These are phyloP conservation scores for Mortierella sp. DNA, from an alignment of 371 early-diverging fungal genomes.

Conservation along the genomic window DNA sequence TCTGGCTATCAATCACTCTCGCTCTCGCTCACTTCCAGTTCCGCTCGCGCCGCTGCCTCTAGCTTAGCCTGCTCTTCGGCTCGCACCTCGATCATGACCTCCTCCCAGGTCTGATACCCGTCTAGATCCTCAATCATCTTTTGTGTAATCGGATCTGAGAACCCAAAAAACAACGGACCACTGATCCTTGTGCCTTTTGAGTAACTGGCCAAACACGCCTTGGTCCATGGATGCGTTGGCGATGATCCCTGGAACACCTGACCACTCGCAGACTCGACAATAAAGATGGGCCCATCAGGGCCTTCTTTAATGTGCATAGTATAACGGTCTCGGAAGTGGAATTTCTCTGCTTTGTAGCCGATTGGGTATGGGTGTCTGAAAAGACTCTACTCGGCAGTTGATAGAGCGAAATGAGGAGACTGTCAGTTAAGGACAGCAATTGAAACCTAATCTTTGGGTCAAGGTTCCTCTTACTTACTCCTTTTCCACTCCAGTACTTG, in stretches of 20 bases:
- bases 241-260: slow-evolving; percentile 39
- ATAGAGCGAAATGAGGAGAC: not conserved
- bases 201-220: slow-evolving; percentile 48
- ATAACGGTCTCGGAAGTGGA: slow-evolving; percentile 44
- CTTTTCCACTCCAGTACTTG: slow-evolving; percentile 53
- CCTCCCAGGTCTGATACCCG: slow-evolving; percentile 40
- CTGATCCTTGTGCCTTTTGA: slow-evolving; percentile 56
- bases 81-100: slow-evolving; percentile 17
- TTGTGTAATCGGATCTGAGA: slow-evolving; percentile 55
- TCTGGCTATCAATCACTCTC: not conserved
- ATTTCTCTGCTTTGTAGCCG: slow-evolving; percentile 49
- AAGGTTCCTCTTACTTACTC: slow-evolving; percentile 23
- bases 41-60: not conserved
- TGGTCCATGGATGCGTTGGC: slow-evolving; percentile 55
- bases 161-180: slow-evolving; percentile 54
- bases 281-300: slow-evolving; percentile 47
- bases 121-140: slow-evolving; percentile 51
- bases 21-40: not conserved
- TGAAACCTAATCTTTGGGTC: not conserved
- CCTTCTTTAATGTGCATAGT: slow-evolving; percentile 50
- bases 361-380: slow-evolving; percentile 56
- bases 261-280: slow-evolving; percentile 36
- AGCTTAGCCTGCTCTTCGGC: not conserved
- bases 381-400: slow-evolving; percentile 20
- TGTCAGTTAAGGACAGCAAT: not conserved